Base-by-base conservation (phyloP, 2,329 filamentous ascomycete genomes). In the Colletotrichum magnum region DNA sequence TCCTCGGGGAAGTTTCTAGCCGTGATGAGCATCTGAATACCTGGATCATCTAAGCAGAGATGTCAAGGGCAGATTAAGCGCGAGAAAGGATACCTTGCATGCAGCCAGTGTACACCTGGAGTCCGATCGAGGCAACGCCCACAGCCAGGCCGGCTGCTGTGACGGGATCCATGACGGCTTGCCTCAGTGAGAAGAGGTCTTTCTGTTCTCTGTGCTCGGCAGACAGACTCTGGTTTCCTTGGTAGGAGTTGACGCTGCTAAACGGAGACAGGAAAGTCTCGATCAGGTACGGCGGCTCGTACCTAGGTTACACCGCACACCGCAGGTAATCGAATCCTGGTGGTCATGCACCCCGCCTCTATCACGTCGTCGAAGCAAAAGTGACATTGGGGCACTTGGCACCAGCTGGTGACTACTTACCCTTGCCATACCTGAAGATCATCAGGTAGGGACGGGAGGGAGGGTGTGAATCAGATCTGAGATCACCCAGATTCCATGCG, bases 1-100 rank as follows among this genome's bases (percentile, higher is more conserved):
- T 85, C 83, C 69, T 86, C 79, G n/a, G 83, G 82, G 64, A 84
- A 84, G 53, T 82, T 80, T 52, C 80, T 75, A n/a, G 84, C 84
- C 6, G 83, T 85, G 52, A 86, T 75, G 39, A 86, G 79, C 58
- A 86, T 76, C 73, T 85, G 84, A 64, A 86, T 85, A 24, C 79
- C 83, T 82, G 71, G 43, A 48, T 59, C 21, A 26, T 36, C n/a
- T 64, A 51, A 64, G 24, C 18, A 41, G 18, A 18, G 5, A 18
- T 57, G 62, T 21, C 57, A 57, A 41, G 52, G 28, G n/a, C 47
- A 28, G 53, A 45, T 18, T 5, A 13, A 10, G 12, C 10, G 4
- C 36, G n/a, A 50, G 64, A 4, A 32, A 12, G 2, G 10, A 32
- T 12, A 68, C 82, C 81, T 78, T 84, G 82, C 54, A 85, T 81